These are phyloP conservation scores for Lojkania enalia DNA, from an alignment of 2,329 filamentous ascomycete species.

Conservation along the genomic window DNA sequence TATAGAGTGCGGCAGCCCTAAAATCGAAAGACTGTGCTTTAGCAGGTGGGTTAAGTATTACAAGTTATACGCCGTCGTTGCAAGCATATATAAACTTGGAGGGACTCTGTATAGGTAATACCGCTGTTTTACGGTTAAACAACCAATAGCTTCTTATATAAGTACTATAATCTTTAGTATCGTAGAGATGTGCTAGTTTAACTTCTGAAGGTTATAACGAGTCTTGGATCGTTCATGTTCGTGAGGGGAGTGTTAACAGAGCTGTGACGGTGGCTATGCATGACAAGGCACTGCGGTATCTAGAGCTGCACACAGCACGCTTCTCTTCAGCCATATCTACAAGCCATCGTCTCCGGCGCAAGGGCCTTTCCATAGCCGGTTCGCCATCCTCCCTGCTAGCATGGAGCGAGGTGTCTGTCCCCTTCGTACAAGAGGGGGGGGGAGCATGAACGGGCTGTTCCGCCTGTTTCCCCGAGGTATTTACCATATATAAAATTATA, in stretches of 20 bases:
- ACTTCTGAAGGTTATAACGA: background rate
- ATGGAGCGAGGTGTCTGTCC: background rate
- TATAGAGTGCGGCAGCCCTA: conserved; percentile 1
- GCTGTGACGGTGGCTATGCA: background rate
- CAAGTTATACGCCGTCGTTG: background rate
- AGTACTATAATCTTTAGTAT: conserved; percentile 1
- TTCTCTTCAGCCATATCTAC: conserved; percentile 1
- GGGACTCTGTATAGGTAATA: background rate
- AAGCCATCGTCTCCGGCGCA: background rate
- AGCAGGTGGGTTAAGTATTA: conserved; percentile 1
- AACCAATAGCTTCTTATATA: conserved; percentile 1
- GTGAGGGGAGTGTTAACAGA: no score
- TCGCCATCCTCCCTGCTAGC: background rate
- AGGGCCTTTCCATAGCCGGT: background rate
- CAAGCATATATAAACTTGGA: background rate
- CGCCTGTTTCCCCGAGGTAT: no score
- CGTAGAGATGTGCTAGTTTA: background rate
- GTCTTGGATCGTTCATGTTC: conserved; percentile 1
- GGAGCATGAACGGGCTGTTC: no score
- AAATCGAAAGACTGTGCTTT: background rate
- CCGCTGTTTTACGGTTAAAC: background rate
- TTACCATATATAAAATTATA: no score
- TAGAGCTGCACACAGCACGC: background rate
- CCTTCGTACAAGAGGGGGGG: background rate
- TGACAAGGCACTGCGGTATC: background rate